Conservation (phyloP, 1,284 basidiomycete genomes). For the Fistulinella cinereoalba region DNA sequence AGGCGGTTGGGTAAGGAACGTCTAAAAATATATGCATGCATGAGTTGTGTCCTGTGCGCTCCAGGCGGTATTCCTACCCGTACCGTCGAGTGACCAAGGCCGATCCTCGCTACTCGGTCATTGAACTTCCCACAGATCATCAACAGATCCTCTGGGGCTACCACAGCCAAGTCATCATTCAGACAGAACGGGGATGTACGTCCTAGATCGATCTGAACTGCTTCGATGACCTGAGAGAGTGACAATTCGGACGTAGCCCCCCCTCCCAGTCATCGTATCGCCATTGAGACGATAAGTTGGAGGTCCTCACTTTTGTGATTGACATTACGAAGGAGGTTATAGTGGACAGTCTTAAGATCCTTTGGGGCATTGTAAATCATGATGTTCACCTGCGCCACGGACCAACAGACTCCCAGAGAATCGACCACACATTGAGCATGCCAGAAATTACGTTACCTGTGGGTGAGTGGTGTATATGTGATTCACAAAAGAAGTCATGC, state of each 20-base stretch:
- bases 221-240: conserved; percentile 29
- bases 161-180: conserved; percentile 28
- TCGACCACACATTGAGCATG: conserved; percentile 28
- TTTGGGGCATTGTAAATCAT: conserved; percentile 19
- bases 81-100: conserved; percentile 25
- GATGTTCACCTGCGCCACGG: conserved; percentile 23
- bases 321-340: conserved; percentile 22
- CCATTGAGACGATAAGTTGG: conserved; percentile 26
- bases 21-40: conserved; percentile 4
- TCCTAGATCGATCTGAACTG: conserved; percentile 31
- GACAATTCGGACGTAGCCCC: conserved; percentile 29
- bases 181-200: conserved; percentile 17
- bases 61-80: conserved; percentile 13
- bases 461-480: conserved; percentile 1
- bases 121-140: conserved; percentile 29
- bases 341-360: conserved; percentile 23
- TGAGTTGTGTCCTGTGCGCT: conserved; percentile 4
- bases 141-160: conserved; percentile 26
- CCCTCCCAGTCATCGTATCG: conserved; percentile 25
- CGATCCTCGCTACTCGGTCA: conserved; percentile 19
- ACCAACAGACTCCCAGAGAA: conserved; percentile 25
- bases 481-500: conserved; percentile 2
- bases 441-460: conserved; percentile 22
- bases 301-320: conserved; percentile 28
- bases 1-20: conserved; percentile 23